Conservation (phyloP, 108 stramenopile genomes). For the Hondaea fermentalgiana region DNA sequence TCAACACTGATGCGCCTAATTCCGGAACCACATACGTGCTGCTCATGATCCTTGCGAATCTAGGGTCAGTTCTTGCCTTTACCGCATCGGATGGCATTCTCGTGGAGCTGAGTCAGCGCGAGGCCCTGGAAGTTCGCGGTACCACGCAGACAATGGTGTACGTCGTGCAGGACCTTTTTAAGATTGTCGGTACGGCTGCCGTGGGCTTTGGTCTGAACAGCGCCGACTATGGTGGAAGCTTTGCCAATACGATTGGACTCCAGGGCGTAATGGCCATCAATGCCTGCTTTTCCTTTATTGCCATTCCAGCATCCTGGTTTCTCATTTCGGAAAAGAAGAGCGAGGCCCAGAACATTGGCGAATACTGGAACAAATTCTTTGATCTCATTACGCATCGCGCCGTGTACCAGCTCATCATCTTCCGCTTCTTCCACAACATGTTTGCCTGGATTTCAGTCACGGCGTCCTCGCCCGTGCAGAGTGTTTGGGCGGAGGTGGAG, state of each 20-base stretch:
- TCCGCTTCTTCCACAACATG: neutral
- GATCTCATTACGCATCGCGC: neutral
- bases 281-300: neutral
- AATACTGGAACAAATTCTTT: neutral
- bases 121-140: neutral
- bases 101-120: neutral
- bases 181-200: neutral
- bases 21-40: neutral
- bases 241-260: neutral
- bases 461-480: neutral
- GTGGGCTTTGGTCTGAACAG: neutral
- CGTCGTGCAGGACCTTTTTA: neutral
- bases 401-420: neutral
- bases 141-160: neutral
- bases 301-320: neutral
- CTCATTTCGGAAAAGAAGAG: neutral
- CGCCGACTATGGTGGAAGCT: neutral
- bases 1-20: neutral
- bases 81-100: neutral
- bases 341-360: neutral
- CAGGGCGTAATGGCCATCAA: neutral
- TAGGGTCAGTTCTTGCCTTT: neutral
- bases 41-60: neutral
- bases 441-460: neutral
- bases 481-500: neutral